Percentiles rank a stretch among this genome's conserved stretches.
Evolutionary conservation across 2,329 filamentous ascomycete genomes (phyloP).

Genomic region (Ophiostoma ulmi): DNA sequence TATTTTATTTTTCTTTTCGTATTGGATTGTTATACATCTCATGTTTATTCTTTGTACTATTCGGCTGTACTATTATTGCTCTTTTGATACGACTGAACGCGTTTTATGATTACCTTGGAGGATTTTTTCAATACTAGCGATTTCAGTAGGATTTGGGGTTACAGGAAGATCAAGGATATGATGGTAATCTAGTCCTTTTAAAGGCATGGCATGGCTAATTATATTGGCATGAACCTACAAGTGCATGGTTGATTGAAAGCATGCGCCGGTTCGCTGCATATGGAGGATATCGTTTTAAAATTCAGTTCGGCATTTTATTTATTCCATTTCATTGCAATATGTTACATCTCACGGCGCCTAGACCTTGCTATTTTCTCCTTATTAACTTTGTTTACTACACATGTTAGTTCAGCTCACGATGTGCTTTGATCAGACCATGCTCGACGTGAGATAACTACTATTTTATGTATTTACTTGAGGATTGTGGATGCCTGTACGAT

Average conservation of each 20-base stretch:
- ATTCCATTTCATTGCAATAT: too few relatives aligned
- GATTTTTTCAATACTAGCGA: not conserved
- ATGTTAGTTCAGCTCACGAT: too few relatives aligned
- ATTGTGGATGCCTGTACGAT: too few relatives aligned
- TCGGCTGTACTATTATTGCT: not conserved
- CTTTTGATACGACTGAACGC: not conserved
- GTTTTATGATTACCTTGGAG: not conserved
- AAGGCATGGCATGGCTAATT: not conserved
- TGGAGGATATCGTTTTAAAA: not conserved
- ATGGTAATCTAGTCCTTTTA: not conserved
- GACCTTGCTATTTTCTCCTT: too few relatives aligned
- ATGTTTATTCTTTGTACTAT: not conserved
- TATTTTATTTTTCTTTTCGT: not conserved
- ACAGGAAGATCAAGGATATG: not conserved
- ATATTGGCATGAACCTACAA: not conserved
- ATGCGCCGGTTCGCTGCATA: not conserved
- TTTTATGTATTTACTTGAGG: too few relatives aligned
- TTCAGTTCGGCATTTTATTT: too few relatives aligned
- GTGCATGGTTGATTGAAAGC: not conserved
- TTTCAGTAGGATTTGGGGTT: not conserved
- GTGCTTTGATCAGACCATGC: too few relatives aligned
- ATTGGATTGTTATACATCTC: not conserved
- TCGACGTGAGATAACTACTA: too few relatives aligned
- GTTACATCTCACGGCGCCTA: too few relatives aligned
- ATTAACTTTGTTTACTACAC: too few relatives aligned